Base-by-base conservation (phyloP, 495 filamentous ascomycete species). In the Viridothelium virens region DNA sequence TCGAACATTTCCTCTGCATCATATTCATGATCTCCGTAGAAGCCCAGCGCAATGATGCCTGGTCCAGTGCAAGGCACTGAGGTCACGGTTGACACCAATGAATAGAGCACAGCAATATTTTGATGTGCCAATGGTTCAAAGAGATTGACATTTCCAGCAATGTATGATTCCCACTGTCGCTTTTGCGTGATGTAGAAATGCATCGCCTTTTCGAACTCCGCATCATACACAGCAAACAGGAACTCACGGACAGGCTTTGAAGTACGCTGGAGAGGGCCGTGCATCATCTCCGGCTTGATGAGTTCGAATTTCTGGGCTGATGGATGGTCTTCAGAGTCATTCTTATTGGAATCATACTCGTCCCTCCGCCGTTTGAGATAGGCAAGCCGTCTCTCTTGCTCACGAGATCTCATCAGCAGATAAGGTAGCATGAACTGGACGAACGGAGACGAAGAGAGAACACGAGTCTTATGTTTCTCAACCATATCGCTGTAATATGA, bases 101-200 rank as follows among this genome's bases (percentile, higher is more conserved):
- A 96, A 75, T 92, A 95, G 2, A 99, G 82, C n/a, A 97, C 87
- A 33, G 91, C 90, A 65, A 99, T 95, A 70, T 90, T 96, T 72
- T 99, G 95, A 72, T 97, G 95, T 1, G 90, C 86, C 69, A 89
- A 91, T 6, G 95, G 95, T 74, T 97, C 91, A 70, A 97, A 99
- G 5, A 97, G 81, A 70, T 92, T 88, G 63, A 86, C 79, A 63
- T 89, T 92, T 18, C 89, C 90, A 41, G 91, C 81, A 6, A 96
- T 86, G 67, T 95, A 96, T 31, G 89, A 88, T 69, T 97, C 95
- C 93, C 94, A 97, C 68, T 96, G 91, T 56, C 89, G 83, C 65
- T 91, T 96, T 75, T 97, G 94, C 0, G 92, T 97, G 74, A 91
- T 85, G 73, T 97, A 97, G 66, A 91, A 91, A 74, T 97, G 91